A percentile compares a stretch with the other conserved stretches of the same genome.
phyloP scores from a whole-genome alignment of 2,329 filamentous ascomycete species.

The Ophiostoma piceae region DNA sequence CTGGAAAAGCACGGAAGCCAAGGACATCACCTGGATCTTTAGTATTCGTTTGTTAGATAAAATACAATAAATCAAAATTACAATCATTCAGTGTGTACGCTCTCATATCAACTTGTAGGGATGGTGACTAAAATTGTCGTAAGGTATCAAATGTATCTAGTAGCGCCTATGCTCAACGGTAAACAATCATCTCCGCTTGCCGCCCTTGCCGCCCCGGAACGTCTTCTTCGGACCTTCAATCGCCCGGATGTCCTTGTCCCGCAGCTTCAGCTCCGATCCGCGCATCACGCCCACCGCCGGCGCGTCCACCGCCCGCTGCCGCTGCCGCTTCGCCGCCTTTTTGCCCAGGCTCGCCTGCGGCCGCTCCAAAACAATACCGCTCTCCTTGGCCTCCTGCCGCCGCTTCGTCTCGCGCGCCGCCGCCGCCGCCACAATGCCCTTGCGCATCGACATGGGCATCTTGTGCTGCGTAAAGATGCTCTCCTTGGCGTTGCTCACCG shows the following conservation, averaged over 20 bases:
- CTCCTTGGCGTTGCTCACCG: conserved; percentile 57
- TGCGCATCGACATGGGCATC: conserved; percentile 83
- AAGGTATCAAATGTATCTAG: neutral
- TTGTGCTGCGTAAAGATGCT: conserved; percentile 72
- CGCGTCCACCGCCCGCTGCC: conserved; percentile 52
- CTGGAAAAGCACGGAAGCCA: neutral
- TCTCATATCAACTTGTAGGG: too few species aligned
- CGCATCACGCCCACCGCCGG: conserved; percentile 76
- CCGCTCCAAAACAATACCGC: conserved; percentile 80
- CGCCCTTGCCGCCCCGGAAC: conserved; percentile 28
- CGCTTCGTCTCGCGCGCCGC: conserved; percentile 62
- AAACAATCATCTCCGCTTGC: conserved; percentile 30
- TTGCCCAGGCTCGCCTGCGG: conserved; percentile 28
- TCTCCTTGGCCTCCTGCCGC: conserved; percentile 76
- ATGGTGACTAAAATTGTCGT: too few species aligned
- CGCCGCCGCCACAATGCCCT: conserved; percentile 72
- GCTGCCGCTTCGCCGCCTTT: conserved; percentile 40
- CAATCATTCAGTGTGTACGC: too few species aligned
- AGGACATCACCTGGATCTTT: neutral
- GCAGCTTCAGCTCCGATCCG: conserved; percentile 73
- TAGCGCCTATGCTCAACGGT: too few species aligned
- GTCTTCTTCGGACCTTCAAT: conserved; percentile 52
- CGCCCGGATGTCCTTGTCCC: conserved; percentile 66
- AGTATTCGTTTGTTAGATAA: too few species aligned
- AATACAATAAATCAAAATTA: too few species aligned